Conservation (phyloP, 2,329 filamentous ascomycete genomes). For the Penicillium sp. region DNA sequence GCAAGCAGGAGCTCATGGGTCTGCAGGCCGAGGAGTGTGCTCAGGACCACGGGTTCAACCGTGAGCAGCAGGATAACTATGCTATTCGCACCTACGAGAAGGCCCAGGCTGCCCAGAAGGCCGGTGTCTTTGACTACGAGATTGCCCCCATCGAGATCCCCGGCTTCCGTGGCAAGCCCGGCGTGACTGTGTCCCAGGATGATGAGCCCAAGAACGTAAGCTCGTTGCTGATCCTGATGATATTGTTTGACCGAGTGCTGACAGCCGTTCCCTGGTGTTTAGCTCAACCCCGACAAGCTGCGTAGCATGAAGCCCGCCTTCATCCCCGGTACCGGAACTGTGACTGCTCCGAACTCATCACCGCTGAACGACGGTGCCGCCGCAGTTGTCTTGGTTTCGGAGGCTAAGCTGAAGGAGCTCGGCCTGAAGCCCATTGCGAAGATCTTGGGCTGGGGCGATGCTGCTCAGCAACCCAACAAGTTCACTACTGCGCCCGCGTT, state of each 20-base stretch:
- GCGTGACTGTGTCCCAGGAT: slow-evolving; percentile 75
- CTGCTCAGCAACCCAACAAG: slow-evolving; percentile 83
- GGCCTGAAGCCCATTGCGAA: slow-evolving; percentile 89
- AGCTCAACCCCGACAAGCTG: slow-evolving; percentile 77
- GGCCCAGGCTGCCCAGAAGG: slow-evolving; percentile 80
- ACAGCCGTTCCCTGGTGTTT: slow-evolving; percentile 1
- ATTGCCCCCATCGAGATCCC: slow-evolving; percentile 87
- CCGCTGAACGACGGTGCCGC: slow-evolving; percentile 94
- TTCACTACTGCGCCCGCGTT: slow-evolving; percentile 94
- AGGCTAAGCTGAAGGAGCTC: slow-evolving; percentile 89
- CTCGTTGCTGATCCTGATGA: not conserved
- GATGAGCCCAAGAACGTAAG: slow-evolving; percentile 90
- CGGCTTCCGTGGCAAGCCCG: slow-evolving; percentile 86
- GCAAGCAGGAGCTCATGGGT: slow-evolving; percentile 94
- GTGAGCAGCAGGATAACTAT: slow-evolving; percentile 90
- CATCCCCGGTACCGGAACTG: slow-evolving; percentile 72
- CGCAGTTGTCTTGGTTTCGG: slow-evolving; percentile 88
- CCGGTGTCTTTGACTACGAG: slow-evolving; percentile 77
- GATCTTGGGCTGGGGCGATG: slow-evolving; percentile 96
- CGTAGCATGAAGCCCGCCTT: slow-evolving; percentile 82
- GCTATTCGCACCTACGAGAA: slow-evolving; percentile 94
- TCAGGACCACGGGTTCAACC: slow-evolving; percentile 72
- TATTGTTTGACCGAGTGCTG: not conserved
- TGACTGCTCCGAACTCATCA: slow-evolving; percentile 94
- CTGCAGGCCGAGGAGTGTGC: slow-evolving; percentile 90